Percentiles rank a stretch among this genome's conserved stretches.
These are phyloP conservation scores for Laburnicola sp. DNA, from an alignment of 2,329 filamentous ascomycete species.

Conservation along the genomic window DNA sequence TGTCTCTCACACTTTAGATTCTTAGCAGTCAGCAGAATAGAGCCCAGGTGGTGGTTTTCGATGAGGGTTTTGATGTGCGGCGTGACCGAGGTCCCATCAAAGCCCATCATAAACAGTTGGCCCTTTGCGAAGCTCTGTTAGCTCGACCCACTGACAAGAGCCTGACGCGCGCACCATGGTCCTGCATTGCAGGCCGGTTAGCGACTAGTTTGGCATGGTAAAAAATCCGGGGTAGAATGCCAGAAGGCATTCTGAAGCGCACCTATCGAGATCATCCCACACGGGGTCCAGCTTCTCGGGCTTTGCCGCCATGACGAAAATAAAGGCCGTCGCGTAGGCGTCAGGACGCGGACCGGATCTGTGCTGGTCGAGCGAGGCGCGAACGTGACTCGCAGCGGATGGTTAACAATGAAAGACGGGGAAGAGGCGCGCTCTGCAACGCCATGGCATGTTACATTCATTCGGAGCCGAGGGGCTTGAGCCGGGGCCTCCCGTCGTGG, in stretches of 20 bases:
- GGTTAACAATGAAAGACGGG: slow-evolving; percentile 40
- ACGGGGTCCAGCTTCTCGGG: slow-evolving; percentile 51
- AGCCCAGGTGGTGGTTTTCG: slow-evolving; percentile 82
- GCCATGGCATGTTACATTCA: slow-evolving; percentile 35
- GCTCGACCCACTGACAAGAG: slow-evolving; percentile 21
- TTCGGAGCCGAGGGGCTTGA: slow-evolving; percentile 24
- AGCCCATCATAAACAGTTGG: slow-evolving; percentile 81
- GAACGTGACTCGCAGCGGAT: slow-evolving; percentile 39
- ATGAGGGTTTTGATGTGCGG: slow-evolving; percentile 81
- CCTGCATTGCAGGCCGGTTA: slow-evolving; percentile 46
- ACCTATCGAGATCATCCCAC: slow-evolving; percentile 79
- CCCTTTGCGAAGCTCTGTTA: slow-evolving; percentile 62
- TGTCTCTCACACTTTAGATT: slow-evolving; percentile 73
- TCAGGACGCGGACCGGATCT: slow-evolving; percentile 16
- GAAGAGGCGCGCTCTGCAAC: slow-evolving; percentile 33
- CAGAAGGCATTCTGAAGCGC: slow-evolving; percentile 49
- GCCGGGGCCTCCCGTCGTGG: slow-evolving; percentile 25
- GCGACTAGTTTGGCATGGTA: slow-evolving; percentile 34
- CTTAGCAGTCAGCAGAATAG: slow-evolving; percentile 80
- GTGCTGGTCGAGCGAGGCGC: slow-evolving; percentile 31
- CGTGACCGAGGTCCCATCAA: slow-evolving; percentile 81
- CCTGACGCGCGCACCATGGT: slow-evolving; percentile 45
- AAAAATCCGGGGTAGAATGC: slow-evolving; percentile 22
- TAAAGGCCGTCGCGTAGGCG: slow-evolving; percentile 42
- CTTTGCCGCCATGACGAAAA: slow-evolving; percentile 57